Percentiles rank a stretch among this genome's conserved stretches.
Conservation (phyloP, 495 filamentous ascomycete genomes). For the Hyaloscypha variabilis region DNA sequence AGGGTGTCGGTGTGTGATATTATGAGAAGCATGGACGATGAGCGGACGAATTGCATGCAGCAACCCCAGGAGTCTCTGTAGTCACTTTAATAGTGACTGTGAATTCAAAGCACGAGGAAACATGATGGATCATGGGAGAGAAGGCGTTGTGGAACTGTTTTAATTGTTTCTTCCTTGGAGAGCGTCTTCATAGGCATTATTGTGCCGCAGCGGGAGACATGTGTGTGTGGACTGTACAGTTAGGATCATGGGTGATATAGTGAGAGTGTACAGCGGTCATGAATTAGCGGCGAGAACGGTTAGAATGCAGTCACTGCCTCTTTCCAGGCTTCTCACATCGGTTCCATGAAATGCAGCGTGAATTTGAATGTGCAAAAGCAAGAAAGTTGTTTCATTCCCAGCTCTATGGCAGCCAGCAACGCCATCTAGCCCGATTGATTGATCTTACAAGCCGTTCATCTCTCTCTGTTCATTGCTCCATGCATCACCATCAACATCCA, state of each 20-base stretch:
- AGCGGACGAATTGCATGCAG: constrained; percentile 1
- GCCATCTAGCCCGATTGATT: constrained; percentile 23
- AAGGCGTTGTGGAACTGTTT: constrained; percentile 12
- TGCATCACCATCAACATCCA: neutral
- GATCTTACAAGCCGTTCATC: constrained; percentile 22
- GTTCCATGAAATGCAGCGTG: neutral
- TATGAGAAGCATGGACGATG: constrained; percentile 48
- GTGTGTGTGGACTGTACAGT: constrained; percentile 5
- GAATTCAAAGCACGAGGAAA: neutral
- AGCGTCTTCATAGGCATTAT: neutral
- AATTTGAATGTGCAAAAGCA: neutral
- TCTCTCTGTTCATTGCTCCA: neutral
- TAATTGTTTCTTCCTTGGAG: constrained; percentile 3
- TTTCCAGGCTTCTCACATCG: constrained; percentile 2
- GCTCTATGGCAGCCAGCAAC: constrained; percentile 21
- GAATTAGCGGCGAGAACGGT: constrained; percentile 25
- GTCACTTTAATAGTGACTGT: neutral
- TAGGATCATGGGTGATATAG: constrained; percentile 7
- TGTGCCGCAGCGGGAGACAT: neutral
- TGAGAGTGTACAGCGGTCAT: neutral
- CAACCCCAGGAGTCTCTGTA: neutral
- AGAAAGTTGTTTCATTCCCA: constrained; percentile 4
- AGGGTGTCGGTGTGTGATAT: constrained; percentile 79
- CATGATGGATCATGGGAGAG: constrained; percentile 4
- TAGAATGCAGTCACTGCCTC: constrained; percentile 34